Base-by-base conservation (phyloP, 257 asterid species). In the Thymus mandschuricus region DNA sequence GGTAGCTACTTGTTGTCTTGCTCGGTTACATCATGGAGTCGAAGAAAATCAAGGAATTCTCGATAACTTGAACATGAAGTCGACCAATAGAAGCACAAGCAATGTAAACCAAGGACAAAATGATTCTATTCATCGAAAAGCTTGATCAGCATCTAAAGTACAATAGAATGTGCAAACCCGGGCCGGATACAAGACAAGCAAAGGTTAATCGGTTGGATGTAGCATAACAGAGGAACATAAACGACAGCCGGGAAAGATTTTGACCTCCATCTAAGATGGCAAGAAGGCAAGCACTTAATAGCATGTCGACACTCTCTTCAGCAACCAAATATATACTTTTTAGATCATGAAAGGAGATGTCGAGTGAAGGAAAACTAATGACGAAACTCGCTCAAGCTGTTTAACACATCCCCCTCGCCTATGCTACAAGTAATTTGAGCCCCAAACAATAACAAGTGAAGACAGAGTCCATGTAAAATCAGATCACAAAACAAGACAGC, bases 1-100 rank as follows among this genome's bases (percentile, higher is more conserved):
- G 27, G 13, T 38, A 60, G 13, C 9, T n/a, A 71, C 9, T 8
- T 44, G 40, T 31, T 49, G 46, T 45, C 40, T 10, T 31, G 31
- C 59, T 50, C 30, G 3, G 43, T 46, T 49, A 6, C 68, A 56
- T 15, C 15, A 29, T 12, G 70, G n/a, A 27, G 30, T 34, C 35
- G 1, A 48, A 66, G 28, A 45, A 57, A 65, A 33, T 58, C 3
- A 9, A 74, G 56, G 49, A 74, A 57, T 33, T 35, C 49, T 27
- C 21, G 0, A 28, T 30, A 55, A 61, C n/a, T 46, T 41, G 40
- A 10, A n/a, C 9, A 48, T 66, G 55, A 57, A 57, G 56, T 15
- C 21, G 0, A 35, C 3, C 40, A 6, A 38, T 38, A 38, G 4
- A 38, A 38, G 6, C 41, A 1, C 41, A 48, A 10, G 41, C 35